Conservation (phyloP, 2,329 filamentous ascomycete species). For the Neophaeococcomyces mojaviensis region DNA sequence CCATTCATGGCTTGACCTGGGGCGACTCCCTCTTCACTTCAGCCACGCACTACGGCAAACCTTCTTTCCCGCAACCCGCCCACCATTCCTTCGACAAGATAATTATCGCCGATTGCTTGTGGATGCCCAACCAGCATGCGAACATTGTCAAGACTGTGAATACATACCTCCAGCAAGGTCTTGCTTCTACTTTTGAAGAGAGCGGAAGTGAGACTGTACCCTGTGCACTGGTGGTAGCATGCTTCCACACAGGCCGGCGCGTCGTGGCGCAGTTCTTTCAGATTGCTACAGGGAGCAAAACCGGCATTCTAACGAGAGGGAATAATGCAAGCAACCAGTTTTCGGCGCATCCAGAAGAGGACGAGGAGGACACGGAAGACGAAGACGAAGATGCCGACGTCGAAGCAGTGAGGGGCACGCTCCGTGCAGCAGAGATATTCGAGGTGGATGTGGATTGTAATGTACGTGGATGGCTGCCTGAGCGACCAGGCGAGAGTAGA, state of each 20-base stretch:
- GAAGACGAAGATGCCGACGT: constrained; percentile 20
- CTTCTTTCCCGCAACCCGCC: constrained; percentile 23
- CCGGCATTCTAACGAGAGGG: constrained; percentile 3
- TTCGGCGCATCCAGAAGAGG: constrained; percentile 33
- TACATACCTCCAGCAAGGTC: constrained; percentile 40
- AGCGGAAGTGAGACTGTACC: not conserved
- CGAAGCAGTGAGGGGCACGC: constrained; percentile 15
- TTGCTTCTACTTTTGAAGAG: constrained; percentile 17
- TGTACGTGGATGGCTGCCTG: constrained; percentile 30
- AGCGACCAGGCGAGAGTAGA: constrained; percentile 36
- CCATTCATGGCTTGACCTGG: constrained; percentile 19
- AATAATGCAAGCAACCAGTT: constrained; percentile 30
- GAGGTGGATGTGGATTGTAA: constrained; percentile 33
- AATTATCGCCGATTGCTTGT: constrained; percentile 54
- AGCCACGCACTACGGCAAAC: constrained; percentile 13
- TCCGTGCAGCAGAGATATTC: constrained; percentile 17
- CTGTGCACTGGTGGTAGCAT: constrained; percentile 46
- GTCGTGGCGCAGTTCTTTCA: constrained; percentile 52
- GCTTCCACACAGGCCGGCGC: constrained; percentile 53
- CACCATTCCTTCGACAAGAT: constrained; percentile 46
- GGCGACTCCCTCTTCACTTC: constrained; percentile 11
- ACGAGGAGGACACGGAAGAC: constrained; percentile 40
- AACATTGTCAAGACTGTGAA: constrained; percentile 49
- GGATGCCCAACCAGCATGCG: constrained; percentile 51
- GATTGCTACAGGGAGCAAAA: constrained; percentile 26